Conservation (phyloP, 75 land plant species). For the Cupressus sempervirens region DNA sequence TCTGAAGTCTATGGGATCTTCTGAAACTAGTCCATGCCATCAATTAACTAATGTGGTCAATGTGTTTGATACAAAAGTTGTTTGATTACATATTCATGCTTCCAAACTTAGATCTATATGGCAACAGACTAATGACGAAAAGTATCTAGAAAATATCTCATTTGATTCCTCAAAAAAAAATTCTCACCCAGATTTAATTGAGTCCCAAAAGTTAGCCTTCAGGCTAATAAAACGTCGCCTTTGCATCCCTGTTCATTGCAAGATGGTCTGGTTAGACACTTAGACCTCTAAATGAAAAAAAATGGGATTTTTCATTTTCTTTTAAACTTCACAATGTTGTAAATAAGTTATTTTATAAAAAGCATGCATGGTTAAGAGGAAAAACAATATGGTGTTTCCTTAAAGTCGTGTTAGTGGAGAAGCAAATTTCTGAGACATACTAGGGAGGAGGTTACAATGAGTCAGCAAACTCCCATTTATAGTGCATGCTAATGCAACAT, state of each 20-base stretch:
- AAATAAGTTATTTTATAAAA: not conserved
- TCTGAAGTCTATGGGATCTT: not conserved
- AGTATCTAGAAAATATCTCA: not conserved
- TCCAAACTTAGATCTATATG: not conserved
- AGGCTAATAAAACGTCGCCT: constrained; percentile 7
- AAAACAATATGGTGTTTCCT: not conserved
- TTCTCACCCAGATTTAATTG: constrained; percentile 61
- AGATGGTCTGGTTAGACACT: not conserved
- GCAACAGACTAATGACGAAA: not conserved
- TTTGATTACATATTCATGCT: not conserved
- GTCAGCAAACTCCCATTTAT: not conserved
- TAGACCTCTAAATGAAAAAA: not conserved
- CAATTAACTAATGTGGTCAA: not conserved
- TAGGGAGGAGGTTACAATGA: not conserved
- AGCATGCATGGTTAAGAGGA: not conserved
- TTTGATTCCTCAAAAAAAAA: not conserved
- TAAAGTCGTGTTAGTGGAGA: not conserved
- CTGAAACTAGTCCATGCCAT: not conserved
- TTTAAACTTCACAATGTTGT: not conserved
- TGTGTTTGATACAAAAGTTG: not conserved
- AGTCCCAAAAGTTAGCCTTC: constrained; percentile 58
- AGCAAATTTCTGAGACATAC: not conserved
- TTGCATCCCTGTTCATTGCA: constrained; percentile 1
- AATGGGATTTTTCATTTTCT: not conserved
- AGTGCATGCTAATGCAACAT: not conserved